phyloP scores from a whole-genome alignment of 352 stramenopile genomes.

The Phytopythium aichiense region DNA sequence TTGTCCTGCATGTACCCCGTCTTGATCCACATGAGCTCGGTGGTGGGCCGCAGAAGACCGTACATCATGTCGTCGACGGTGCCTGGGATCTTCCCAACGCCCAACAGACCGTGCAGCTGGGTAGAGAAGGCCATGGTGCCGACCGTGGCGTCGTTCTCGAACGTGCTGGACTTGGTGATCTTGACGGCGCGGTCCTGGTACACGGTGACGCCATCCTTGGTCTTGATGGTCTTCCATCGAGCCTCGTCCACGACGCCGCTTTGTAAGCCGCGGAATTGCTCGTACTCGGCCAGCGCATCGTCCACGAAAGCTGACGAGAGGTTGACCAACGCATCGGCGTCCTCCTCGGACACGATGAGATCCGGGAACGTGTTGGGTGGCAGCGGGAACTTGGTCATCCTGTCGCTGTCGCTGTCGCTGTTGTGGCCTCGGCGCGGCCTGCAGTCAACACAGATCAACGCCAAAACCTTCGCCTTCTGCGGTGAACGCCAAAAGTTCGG shows the following conservation, averaged over 20 bases:
- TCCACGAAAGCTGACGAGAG: constrained; percentile 24
- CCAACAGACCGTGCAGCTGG: constrained; percentile 19
- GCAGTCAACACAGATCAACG: no score
- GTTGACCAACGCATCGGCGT: constrained; percentile 21
- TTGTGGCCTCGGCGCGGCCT: no score
- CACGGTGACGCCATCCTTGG: constrained; percentile 17
- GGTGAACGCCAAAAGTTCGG: not conserved
- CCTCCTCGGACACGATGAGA: constrained; percentile 25
- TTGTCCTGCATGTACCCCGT: constrained; percentile 46
- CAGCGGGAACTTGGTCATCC: constrained; percentile 20
- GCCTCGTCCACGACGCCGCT: constrained; percentile 21
- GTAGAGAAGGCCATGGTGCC: constrained; percentile 18
- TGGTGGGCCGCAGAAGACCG: constrained; percentile 22
- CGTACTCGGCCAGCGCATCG: constrained; percentile 35
- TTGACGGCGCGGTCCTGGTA: constrained; percentile 23
- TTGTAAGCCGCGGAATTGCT: constrained; percentile 25
- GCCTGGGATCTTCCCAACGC: constrained; percentile 24
- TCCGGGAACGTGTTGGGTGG: constrained; percentile 30
- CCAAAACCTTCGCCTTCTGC: not conserved
- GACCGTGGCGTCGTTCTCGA: constrained; percentile 17
- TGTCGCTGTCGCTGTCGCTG: no score
- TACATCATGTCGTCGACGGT: constrained; percentile 38
- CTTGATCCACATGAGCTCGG: constrained; percentile 29
- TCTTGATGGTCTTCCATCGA: constrained; percentile 39
- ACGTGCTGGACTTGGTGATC: constrained; percentile 11